Conservation (phyloP, 371 early-diverging fungal species). For the Apophysomyces sp. region DNA sequence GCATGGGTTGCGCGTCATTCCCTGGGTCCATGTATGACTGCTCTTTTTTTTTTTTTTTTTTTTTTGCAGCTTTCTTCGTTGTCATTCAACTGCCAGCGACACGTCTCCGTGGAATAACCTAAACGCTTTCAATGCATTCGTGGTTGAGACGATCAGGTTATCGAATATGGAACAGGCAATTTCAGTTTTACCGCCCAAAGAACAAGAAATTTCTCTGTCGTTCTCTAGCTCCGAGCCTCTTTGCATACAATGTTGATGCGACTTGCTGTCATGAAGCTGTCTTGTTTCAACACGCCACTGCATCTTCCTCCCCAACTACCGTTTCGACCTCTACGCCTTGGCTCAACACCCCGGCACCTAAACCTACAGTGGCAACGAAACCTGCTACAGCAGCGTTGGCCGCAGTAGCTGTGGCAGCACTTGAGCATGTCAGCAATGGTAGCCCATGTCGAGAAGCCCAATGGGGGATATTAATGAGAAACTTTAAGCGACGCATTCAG, state of each 20-base stretch:
- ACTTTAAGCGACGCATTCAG: neutral
- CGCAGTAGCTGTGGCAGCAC: neutral
- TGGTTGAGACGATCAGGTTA: neutral
- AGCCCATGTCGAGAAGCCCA: neutral
- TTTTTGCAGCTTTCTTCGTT: neutral
- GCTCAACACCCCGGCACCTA: neutral
- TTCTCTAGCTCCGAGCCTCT: conserved; percentile 14
- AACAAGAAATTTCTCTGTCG: conserved; percentile 10
- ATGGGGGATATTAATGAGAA: neutral
- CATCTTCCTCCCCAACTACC: neutral
- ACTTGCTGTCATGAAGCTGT: conserved; percentile 16
- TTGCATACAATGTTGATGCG: conserved; percentile 14
- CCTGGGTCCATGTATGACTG: neutral
- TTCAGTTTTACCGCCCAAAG: neutral
- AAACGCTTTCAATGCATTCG: neutral
- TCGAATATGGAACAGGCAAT: neutral
- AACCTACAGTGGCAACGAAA: neutral
- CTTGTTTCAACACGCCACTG: neutral
- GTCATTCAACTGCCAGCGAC: conserved; percentile 1
- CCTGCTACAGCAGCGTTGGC: neutral
- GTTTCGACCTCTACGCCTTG: neutral
- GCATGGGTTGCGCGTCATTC: too few relatives aligned
- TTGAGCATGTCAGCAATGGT: neutral
- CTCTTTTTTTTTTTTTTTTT: neutral
- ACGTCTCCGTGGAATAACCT: neutral